A percentile compares a stretch with the other conserved stretches of the same genome.
These are phyloP conservation scores for Penicillium robsamsonii DNA, from an alignment of 495 filamentous ascomycete genomes.

Conservation along the genomic window DNA sequence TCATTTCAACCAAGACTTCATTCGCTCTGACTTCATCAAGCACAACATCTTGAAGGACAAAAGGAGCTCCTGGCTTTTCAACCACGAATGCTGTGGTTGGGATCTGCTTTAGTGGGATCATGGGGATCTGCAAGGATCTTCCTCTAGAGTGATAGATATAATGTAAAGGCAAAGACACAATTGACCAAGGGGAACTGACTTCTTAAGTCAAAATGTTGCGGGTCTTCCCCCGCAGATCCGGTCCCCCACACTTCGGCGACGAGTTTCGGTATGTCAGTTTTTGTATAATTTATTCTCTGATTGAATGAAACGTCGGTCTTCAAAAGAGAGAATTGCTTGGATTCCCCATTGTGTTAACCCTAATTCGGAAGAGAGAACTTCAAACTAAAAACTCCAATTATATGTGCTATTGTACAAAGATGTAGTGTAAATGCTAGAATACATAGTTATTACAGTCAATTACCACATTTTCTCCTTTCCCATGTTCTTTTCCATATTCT, in stretches of 20 bases:
- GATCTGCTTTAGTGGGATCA: constrained; percentile 22
- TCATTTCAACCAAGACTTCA: constrained; percentile 37
- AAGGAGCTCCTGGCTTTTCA: constrained; percentile 23
- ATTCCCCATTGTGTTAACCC: neutral
- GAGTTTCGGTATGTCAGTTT: constrained; percentile 13
- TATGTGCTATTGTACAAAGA: constrained; percentile 17
- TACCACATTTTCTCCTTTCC: constrained; percentile 23
- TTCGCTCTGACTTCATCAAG: constrained; percentile 27
- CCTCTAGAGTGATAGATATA: neutral
- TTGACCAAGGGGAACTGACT: neutral
- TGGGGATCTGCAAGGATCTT: neutral
- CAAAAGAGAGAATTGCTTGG: neutral
- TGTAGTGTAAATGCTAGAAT: constrained; percentile 14
- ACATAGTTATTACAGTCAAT: constrained; percentile 16
- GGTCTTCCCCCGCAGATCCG: constrained; percentile 16
- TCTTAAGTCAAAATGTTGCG: neutral
- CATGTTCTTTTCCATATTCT: neutral
- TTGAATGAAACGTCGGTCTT: neutral
- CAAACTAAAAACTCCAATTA: constrained; percentile 5
- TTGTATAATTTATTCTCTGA: neutral
- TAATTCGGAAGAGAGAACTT: neutral
- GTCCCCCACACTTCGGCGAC: constrained; percentile 17
- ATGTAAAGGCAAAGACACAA: neutral
- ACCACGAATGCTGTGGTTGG: constrained; percentile 33
- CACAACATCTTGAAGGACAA: constrained; percentile 30